Evolutionary conservation across 441 rosid genomes (phyloP).

Genomic region (Viola pubescens): DNA sequence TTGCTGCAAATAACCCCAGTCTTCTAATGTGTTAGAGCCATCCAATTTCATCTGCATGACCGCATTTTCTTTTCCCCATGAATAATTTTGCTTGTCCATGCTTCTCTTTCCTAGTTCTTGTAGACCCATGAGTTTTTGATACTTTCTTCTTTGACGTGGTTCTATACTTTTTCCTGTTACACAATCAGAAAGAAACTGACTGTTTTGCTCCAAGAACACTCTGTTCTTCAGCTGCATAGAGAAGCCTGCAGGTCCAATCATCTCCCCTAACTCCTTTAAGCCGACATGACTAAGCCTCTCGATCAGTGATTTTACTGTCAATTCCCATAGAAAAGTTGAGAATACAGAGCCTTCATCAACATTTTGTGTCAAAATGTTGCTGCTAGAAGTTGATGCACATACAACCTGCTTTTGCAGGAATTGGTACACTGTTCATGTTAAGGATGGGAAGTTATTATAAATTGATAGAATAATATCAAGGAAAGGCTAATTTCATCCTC

Average conservation of each 20-base stretch:
- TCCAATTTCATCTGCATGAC: conserved; percentile 8
- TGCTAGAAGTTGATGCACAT: conserved; percentile 13
- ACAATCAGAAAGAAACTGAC: conserved; percentile 14
- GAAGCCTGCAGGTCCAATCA: conserved; percentile 1
- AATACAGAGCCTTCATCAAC: conserved; percentile 8
- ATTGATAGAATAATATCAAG: conserved; percentile 1
- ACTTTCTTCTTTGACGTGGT: not conserved
- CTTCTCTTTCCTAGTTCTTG: conserved; percentile 18
- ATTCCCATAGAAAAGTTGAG: conserved; percentile 17
- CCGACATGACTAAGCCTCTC: conserved; percentile 17
- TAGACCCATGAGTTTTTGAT: conserved; percentile 11
- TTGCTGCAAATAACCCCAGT: conserved; percentile 17
- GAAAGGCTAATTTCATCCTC: not conserved
- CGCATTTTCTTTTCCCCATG: conserved; percentile 17
- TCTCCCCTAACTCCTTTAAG: conserved; percentile 13
- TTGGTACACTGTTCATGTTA: conserved; percentile 13
- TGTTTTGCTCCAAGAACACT: conserved; percentile 15
- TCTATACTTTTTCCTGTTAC: conserved; percentile 3
- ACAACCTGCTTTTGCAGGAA: conserved; percentile 5
- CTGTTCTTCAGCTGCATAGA: conserved; percentile 12
- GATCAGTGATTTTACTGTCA: conserved; percentile 10
- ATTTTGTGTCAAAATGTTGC: conserved; percentile 1
- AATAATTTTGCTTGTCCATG: conserved; percentile 9
- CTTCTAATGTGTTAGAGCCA: conserved; percentile 15
- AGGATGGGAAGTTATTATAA: not conserved